Percentiles rank a stretch among this genome's conserved stretches.
phyloP scores from a whole-genome alignment of 176 grass and related monocot species.

The Hordeum marinum region DNA sequence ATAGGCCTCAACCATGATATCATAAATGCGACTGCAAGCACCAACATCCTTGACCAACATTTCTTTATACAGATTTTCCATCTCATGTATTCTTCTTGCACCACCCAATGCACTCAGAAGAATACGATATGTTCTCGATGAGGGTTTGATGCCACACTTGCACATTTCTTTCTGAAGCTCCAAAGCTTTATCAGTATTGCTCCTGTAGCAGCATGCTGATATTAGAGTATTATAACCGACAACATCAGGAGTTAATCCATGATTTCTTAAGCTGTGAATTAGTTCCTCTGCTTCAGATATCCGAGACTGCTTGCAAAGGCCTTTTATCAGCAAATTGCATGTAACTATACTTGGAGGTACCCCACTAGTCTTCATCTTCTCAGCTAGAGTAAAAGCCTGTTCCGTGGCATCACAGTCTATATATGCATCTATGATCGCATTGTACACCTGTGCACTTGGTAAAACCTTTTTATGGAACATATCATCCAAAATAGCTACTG shows the following conservation, averaged over 20 bases:
- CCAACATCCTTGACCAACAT: slow-evolving; percentile 49
- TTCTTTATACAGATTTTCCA: slow-evolving; percentile 47
- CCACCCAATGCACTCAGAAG: slow-evolving; percentile 35
- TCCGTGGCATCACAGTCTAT: slow-evolving; percentile 28
- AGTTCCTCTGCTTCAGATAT: slow-evolving; percentile 54
- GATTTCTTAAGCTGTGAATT: slow-evolving; percentile 29
- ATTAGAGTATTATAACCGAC: slow-evolving; percentile 60
- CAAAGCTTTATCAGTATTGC: slow-evolving; percentile 40
- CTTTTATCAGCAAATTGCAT: slow-evolving; percentile 63
- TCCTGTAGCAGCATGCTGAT: slow-evolving; percentile 49
- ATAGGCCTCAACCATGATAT: slow-evolving; percentile 37
- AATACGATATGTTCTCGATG: slow-evolving; percentile 34
- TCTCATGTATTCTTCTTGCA: slow-evolving; percentile 43
- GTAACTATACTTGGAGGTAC: slow-evolving; percentile 58
- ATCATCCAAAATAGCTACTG: slow-evolving; percentile 54
- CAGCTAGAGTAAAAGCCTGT: slow-evolving; percentile 27
- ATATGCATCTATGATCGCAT: slow-evolving; percentile 55
- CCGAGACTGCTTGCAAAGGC: slow-evolving; percentile 36
- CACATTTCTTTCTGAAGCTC: slow-evolving; percentile 48
- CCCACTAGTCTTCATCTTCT: slow-evolving; percentile 50
- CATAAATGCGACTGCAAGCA: slow-evolving; percentile 38
- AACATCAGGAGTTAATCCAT: slow-evolving; percentile 40
- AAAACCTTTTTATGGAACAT: slow-evolving; percentile 55
- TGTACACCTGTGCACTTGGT: slow-evolving; percentile 56
- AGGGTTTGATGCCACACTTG: slow-evolving; percentile 41